A percentile compares a stretch with the other conserved stretches of the same genome.
phyloP scores from a whole-genome alignment of 1,284 basidiomycete species.

The Neonothopanus nambi region DNA sequence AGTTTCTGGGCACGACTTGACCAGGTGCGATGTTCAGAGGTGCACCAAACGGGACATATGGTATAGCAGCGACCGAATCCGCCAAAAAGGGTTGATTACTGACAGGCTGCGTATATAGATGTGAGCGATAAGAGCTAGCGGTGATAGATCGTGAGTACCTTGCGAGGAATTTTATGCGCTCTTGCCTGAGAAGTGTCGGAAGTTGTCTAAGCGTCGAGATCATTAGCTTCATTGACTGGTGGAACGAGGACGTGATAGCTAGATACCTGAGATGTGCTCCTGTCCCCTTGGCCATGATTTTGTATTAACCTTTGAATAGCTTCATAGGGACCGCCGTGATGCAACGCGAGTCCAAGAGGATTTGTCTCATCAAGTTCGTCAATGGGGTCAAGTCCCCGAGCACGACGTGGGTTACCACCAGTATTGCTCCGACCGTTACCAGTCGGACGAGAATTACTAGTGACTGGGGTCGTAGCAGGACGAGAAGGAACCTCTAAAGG shows the following conservation, averaged over 20 bases:
- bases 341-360: conserved; percentile 58
- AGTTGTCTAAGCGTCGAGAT: too few species aligned
- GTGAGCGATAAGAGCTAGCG: neutral
- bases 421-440: conserved; percentile 7
- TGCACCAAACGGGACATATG: conserved; percentile 26
- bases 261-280: too few species aligned
- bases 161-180: neutral
- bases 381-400: conserved; percentile 60
- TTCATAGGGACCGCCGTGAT: conserved; percentile 72
- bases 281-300: neutral
- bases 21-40: conserved; percentile 53
- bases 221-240: too few species aligned
- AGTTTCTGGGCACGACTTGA: conserved; percentile 44
- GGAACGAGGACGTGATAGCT: too few species aligned
- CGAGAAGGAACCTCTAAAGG: conserved; percentile 3
- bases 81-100: neutral
- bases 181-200: neutral
- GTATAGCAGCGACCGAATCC: neutral
- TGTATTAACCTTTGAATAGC: conserved; percentile 33
- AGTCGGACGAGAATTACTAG: neutral
- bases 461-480: conserved; percentile 1
- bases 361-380: conserved; percentile 75
- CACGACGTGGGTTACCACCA: conserved; percentile 18
- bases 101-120: neutral
- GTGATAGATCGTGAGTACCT: neutral